Evolutionary conservation across 805 yeast genomes (phyloP), one percentile per base, ranked within the genome.

Genomic region (Hanseniaspora pseudoguilliermondii): DNA sequence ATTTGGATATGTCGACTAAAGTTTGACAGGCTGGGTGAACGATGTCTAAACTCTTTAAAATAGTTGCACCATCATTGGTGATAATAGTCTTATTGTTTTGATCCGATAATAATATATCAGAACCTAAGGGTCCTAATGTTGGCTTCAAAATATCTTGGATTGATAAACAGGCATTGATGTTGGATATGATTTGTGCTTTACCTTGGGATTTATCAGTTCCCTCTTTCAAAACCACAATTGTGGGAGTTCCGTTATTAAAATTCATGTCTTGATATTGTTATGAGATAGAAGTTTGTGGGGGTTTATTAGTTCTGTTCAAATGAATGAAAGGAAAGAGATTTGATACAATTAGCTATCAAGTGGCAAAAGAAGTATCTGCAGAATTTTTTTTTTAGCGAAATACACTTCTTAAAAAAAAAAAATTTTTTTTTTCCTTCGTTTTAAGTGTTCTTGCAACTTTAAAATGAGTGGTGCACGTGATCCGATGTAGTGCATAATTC

Each of bases 21-120:
- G 91, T 90, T 69, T 88, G 89, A 13, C 98, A 98, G 11, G 99
- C 98, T 10, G 99, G 98, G 65, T 93, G 98, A 27, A 93, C 96
- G 56, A 93, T 95, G 66, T 93, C 98, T 61, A 93, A 73, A 57
- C 93, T 75, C 67, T 84, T 87, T 68, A 93, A 75, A 63, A 93
- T 91, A 2, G 99, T 93, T 42, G 98, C 98, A 62, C 98, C 98
- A 68, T 93, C 98, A 69, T 93, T 93, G 44, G 99, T 91, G 61
- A 93, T 90, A 23, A 97, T 93, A 49, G 97, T 87, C 63, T 80
- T 83, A 55, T 95, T 95, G 64, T 79, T 81, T 18, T 83, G 77
- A 46, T 83, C 81, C 42, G 91, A 97, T 64, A 93, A 82, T 66
- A 93, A 75, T 60, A 91, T 90, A 71, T 93, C 99, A 36, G 96